Conservation (phyloP, 441 rosid genomes). For the Geranium incanum region DNA sequence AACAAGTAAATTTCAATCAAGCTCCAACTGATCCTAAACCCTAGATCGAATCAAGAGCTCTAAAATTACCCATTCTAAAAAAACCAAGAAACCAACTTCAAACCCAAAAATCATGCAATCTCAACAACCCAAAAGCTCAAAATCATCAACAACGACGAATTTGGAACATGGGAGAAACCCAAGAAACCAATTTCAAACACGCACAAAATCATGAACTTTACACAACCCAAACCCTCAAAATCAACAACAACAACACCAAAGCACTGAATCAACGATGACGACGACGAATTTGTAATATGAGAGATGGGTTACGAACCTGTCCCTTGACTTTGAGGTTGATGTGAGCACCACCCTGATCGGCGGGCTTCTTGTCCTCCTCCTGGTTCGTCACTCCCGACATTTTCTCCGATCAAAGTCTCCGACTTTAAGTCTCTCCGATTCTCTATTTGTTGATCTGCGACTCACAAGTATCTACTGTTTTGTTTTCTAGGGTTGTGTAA, state of each 20-base stretch:
- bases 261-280: background rate
- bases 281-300: background rate
- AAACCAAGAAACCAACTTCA: no score
- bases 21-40: no score
- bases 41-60: no score
- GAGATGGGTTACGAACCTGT: background rate
- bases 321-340: constrained; percentile 2
- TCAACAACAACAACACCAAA: background rate
- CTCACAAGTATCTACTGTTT: no score
- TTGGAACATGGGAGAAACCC: no score
- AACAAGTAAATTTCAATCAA: no score
- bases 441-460: background rate
- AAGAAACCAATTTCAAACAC: no score
- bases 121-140: background rate
- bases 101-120: no score
- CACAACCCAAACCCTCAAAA: background rate
- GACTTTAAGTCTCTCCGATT: background rate
- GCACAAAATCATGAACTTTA: no score
- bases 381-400: constrained; percentile 1
- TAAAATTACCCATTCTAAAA: no score
- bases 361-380: constrained; percentile 6
- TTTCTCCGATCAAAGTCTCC: background rate
- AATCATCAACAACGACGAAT: background rate
- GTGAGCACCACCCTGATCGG: constrained; percentile 1
- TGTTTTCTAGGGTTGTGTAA: no score